Percentiles rank a stretch among this genome's conserved stretches.
phyloP scores from a whole-genome alignment of 1,139 yeast genomes.

The Yamadazyma diddensiae region DNA sequence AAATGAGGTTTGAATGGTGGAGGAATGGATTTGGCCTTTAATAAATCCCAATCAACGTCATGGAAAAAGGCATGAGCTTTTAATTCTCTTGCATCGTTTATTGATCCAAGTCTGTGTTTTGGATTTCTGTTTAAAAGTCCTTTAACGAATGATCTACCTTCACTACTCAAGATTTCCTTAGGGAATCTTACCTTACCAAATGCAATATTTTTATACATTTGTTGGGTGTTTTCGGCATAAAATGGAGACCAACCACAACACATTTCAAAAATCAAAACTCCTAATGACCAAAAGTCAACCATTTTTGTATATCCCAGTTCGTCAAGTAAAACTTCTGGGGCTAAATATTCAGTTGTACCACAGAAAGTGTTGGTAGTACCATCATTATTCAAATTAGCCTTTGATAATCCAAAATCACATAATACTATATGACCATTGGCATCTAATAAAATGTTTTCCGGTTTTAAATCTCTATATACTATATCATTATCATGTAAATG shows the following conservation, averaged over 20 bases:
- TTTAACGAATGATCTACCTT: constrained; percentile 92
- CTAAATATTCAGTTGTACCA: constrained; percentile 92
- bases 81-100: constrained; percentile 87
- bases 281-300: constrained; percentile 87
- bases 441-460: constrained; percentile 88
- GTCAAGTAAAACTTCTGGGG: constrained; percentile 76
- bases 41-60: constrained; percentile 85
- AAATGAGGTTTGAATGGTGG: constrained; percentile 97
- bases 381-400: constrained; percentile 81
- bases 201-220: constrained; percentile 97
- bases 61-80: constrained; percentile 87
- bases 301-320: constrained; percentile 83
- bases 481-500: constrained; percentile 91
- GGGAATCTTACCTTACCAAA: constrained; percentile 97
- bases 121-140: constrained; percentile 95
- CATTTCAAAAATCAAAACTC: constrained; percentile 81
- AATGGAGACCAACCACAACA: constrained; percentile 99
- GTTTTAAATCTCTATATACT: constrained; percentile 92
- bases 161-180: constrained; percentile 85
- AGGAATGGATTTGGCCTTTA: constrained; percentile 79
- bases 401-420: constrained; percentile 95
- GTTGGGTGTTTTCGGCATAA: constrained; percentile 95
- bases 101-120: constrained; percentile 86
- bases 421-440: constrained; percentile 96
- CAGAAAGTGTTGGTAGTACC: constrained; percentile 97